A percentile compares a stretch with the other conserved stretches of the same genome.
phyloP scores from a whole-genome alignment of 108 stramenopile genomes.

The Nannochloropsis gaditana region DNA sequence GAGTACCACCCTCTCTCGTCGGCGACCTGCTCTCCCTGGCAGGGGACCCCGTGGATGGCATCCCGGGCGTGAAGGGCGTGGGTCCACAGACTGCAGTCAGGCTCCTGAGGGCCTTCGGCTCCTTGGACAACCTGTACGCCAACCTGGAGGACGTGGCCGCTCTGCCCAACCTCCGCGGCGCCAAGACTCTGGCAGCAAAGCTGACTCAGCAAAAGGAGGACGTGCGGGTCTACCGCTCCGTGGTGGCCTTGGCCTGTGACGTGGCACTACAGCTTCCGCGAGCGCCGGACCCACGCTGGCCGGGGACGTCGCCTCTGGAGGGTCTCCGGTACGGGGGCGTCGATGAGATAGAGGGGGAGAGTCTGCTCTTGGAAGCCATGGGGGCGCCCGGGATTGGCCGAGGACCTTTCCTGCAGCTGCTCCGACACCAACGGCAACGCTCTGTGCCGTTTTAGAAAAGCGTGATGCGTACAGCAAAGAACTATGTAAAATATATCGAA shows the following conservation, averaged over 20 bases:
- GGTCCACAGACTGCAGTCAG: not conserved
- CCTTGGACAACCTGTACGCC: not conserved
- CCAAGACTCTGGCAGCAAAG: conserved; percentile 10
- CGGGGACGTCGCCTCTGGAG: not conserved
- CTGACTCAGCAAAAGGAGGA: not conserved
- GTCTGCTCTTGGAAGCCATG: not conserved
- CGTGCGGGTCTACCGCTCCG: conserved; percentile 1
- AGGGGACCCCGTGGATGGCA: conserved; percentile 4
- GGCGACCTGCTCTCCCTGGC: not conserved
- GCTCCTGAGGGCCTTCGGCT: not conserved
- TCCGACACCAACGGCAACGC: not conserved
- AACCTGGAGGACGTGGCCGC: not conserved
- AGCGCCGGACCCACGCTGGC: too few species aligned
- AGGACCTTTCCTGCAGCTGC: not conserved
- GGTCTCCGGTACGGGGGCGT: not conserved
- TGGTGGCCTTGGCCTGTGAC: not conserved
- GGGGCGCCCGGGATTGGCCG: not conserved
- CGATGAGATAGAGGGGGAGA: not conserved
- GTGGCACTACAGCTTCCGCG: not conserved
- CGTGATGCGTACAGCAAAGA: too few species aligned
- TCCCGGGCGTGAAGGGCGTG: not conserved
- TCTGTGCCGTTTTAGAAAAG: not conserved
- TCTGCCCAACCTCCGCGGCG: not conserved
- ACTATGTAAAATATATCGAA: too few species aligned
- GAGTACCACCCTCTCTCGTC: conserved; percentile 19